phyloP scores from a whole-genome alignment of 2,329 filamentous ascomycete genomes.

The Hortaea werneckii region DNA sequence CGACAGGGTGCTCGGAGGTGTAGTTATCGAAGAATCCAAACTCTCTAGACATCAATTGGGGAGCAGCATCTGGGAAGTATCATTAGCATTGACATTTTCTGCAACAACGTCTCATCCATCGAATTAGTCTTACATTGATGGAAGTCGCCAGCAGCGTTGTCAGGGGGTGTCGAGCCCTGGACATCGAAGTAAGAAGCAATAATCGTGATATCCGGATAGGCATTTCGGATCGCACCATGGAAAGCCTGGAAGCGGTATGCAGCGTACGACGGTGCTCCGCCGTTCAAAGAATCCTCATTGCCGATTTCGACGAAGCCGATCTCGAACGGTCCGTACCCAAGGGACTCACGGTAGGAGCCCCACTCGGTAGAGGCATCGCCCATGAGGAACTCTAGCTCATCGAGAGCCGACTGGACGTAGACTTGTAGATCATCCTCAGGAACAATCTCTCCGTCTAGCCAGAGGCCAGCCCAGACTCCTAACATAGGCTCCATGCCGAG shows the following conservation, averaged over 20 bases:
- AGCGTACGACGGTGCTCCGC: constrained; percentile 27
- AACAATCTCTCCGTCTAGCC: constrained; percentile 41
- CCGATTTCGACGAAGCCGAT: constrained; percentile 55
- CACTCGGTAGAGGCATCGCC: constrained; percentile 45
- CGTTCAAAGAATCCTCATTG: constrained; percentile 55
- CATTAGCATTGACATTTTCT: too few species aligned
- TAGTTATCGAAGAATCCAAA: constrained; percentile 39
- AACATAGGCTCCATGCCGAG: constrained; percentile 47
- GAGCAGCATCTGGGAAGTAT: constrained; percentile 15
- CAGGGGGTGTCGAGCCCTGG: constrained; percentile 12
- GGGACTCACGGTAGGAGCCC: constrained; percentile 47
- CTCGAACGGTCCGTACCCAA: constrained; percentile 53
- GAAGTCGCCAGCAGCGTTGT: constrained; percentile 18
- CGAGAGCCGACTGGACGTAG: constrained; percentile 47
- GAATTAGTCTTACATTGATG: constrained; percentile 13
- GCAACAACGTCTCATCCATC: too few species aligned
- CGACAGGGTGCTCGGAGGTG: constrained; percentile 24
- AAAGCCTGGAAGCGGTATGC: constrained; percentile 50
- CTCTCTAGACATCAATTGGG: constrained; percentile 18
- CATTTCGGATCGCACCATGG: constrained; percentile 46
- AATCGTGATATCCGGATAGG: constrained; percentile 48
- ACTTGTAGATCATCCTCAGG: constrained; percentile 37
- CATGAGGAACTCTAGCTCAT: constrained; percentile 54
- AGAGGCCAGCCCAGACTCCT: constrained; percentile 48
- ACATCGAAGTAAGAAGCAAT: constrained; percentile 38